Evolutionary conservation across 331 rosid genomes (phyloP), one percentile per base, ranked within the genome.

Genomic region (Malus hybrid): DNA sequence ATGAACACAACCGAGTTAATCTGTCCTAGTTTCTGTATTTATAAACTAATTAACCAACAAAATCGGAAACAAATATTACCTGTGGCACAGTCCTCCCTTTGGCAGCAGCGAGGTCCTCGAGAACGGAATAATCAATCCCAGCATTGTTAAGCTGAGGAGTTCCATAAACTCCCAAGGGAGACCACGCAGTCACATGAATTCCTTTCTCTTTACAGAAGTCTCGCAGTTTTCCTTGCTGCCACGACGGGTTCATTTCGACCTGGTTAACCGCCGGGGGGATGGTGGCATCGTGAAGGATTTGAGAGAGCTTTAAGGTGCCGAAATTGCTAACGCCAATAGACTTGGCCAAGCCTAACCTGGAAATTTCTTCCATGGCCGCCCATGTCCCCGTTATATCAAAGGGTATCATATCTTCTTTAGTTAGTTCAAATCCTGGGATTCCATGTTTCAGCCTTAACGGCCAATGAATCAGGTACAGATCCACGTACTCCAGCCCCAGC

Each of bases 211-310:
- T 72, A 78, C 91, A 79, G 55, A 79, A 79, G 26, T 79, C 83
- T 79, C 83, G 79, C 7, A 85, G 64, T 62, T 83, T 83, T 69
- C 29, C 79, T 50, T 86, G 84, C 82, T 84, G 89, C 88, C 89
- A 86, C 1, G 92, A 82, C 24, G 84, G 80, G 73, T 88, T 88
- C 87, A 88, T 79, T 77, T 88, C 89, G 20, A 88, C 88, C 89
- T 88, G 36, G 57, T 52, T 52, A 52, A 52, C 57, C 13, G 68
- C 77, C 6, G 76, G 69, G 6, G 63, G 66, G 30, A 71, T 55
- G 46, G 66, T 53, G 8, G 86, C 81, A 46, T 28, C 29, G 58
- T 81, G 20, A 0, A 85, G 71, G 66, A 85, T 6, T 77, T 81
- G 78, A 60, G 87, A 53, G n/a, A 88, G 86, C 26, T 88, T 88